Percentiles rank a stretch among this genome's conserved stretches.
These are phyloP conservation scores for Zygosaccharomyces kombuchaensis DNA, from an alignment of 805 yeast species.

Conservation along the genomic window DNA sequence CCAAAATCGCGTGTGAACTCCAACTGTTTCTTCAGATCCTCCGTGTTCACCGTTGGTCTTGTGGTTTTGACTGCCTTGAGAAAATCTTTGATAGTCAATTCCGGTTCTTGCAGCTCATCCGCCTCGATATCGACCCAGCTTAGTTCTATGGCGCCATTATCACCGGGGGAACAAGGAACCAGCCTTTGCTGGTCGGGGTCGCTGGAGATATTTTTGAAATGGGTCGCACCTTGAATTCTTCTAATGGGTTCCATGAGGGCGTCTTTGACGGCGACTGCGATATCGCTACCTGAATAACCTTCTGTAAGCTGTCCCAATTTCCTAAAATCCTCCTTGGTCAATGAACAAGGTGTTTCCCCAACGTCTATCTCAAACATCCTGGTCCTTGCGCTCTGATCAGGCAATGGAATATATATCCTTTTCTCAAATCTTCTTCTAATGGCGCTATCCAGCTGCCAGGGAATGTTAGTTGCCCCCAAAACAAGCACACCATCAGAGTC, in stretches of 20 bases:
- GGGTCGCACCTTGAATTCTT: constrained; percentile 93
- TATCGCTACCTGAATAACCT: constrained; percentile 96
- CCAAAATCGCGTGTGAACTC: constrained; percentile 94
- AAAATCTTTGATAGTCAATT: constrained; percentile 84
- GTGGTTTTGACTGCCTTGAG: constrained; percentile 86
- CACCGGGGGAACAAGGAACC: constrained; percentile 99
- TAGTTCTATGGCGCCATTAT: constrained; percentile 76
- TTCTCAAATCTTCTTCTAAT: constrained; percentile 94
- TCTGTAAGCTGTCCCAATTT: constrained; percentile 88
- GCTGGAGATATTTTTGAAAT: constrained; percentile 62
- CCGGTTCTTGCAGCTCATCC: constrained; percentile 87
- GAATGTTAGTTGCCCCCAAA: constrained; percentile 95
- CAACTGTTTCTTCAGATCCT: constrained; percentile 75
- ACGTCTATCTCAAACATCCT: constrained; percentile 93
- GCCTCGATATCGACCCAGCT: constrained; percentile 90
- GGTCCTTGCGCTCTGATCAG: constrained; percentile 88
- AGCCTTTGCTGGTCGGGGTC: constrained; percentile 42
- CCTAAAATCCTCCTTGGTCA: constrained; percentile 68
- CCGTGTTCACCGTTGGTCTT: constrained; percentile 89
- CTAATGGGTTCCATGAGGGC: constrained; percentile 98
- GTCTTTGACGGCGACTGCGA: constrained; percentile 93
- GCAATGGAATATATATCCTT: constrained; percentile 90
- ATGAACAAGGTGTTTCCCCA: constrained; percentile 80
- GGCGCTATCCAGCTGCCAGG: constrained; percentile 98
- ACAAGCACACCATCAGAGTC: constrained; percentile 90